Base-by-base conservation (phyloP, 1,284 basidiomycete species). In the Tilletia walkeri region DNA sequence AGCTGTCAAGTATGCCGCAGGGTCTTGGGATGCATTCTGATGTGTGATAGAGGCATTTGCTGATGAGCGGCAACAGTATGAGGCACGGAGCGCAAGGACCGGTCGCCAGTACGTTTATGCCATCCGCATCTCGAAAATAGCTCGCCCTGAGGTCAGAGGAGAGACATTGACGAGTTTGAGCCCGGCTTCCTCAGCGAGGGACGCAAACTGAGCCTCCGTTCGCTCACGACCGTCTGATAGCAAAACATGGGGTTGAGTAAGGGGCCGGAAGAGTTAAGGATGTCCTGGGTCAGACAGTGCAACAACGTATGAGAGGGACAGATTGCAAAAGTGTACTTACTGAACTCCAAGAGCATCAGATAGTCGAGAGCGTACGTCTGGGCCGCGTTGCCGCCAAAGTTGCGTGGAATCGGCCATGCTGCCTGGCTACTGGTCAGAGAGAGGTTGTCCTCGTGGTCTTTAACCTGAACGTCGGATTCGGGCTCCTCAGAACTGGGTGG, bases 331-430 rank as follows among this genome's bases (percentile, higher is more conserved):
- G 24, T 30, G 24, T 30, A 30, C 59, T 63, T 16, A 63, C 59
- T 63, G 6, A 63, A 36, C 5, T 63, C 59, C 1, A 39, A 2
- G 4, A 63, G 12, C 59, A 63, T 63, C 0, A 63, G 59, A 3
- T 16, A 36, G 59, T 63, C 59, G 36, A 63, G 59, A 20, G 36
- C 59, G 34, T 14, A 63, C 4, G 39, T 38, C 59, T 63, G 59
- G 16, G 34, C 12, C 5, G 59, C 12, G 59, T 63, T 63, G 18
- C 36, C 36, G 10, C 59, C 59, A 39, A 63, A 63, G 36, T 63
- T 63, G 30, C 59, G 59, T 6, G 59, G 59, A 6, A 63, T 10
- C 16, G 59, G 59, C 59, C 59, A 63, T 34, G 54, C 34, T 20
- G 54, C 36, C 3, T 4, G 24, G 24, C 24, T 2, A 30, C 24